phyloP scores from a whole-genome alignment of 257 asterid genomes.

The Ilex asprella region DNA sequence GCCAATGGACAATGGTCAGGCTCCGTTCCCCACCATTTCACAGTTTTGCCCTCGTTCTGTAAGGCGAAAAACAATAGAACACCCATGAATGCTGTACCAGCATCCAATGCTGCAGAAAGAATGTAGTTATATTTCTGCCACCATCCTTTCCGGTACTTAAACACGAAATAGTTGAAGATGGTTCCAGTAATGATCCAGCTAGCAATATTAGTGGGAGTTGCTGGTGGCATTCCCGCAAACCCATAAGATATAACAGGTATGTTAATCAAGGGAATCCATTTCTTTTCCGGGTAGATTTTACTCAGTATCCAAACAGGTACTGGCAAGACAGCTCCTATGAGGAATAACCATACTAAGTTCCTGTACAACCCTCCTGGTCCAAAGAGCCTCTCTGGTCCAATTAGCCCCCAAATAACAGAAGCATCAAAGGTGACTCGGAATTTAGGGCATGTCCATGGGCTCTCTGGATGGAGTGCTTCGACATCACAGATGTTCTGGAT shows the following conservation, averaged over 20 bases:
- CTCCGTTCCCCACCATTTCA: conserved; percentile 90
- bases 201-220: conserved; percentile 89
- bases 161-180: conserved; percentile 76
- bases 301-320: conserved; percentile 84
- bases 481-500: conserved; percentile 75
- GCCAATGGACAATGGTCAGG: conserved; percentile 90
- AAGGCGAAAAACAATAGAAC: conserved; percentile 68
- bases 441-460: conserved; percentile 95
- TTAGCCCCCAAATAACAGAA: conserved; percentile 86
- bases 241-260: conserved; percentile 84
- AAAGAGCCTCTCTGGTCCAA: conserved; percentile 71
- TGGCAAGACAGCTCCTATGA: conserved; percentile 76
- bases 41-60: conserved; percentile 57
- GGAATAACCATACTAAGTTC: conserved; percentile 85
- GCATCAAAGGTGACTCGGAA: conserved; percentile 76
- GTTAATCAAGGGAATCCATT: conserved; percentile 85
- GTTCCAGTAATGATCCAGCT: conserved; percentile 83
- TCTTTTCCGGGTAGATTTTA: conserved; percentile 66
- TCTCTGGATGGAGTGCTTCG: conserved; percentile 67
- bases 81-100: conserved; percentile 96
- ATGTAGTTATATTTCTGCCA: conserved; percentile 89
- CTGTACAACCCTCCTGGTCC: conserved; percentile 72
- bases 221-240: conserved; percentile 96
- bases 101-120: conserved; percentile 85
- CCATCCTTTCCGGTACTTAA: conserved; percentile 71